A percentile compares a stretch with the other conserved stretches of the same genome.
phyloP scores from a whole-genome alignment of 2,329 filamentous ascomycete genomes.

The Scedosporium boydii region DNA sequence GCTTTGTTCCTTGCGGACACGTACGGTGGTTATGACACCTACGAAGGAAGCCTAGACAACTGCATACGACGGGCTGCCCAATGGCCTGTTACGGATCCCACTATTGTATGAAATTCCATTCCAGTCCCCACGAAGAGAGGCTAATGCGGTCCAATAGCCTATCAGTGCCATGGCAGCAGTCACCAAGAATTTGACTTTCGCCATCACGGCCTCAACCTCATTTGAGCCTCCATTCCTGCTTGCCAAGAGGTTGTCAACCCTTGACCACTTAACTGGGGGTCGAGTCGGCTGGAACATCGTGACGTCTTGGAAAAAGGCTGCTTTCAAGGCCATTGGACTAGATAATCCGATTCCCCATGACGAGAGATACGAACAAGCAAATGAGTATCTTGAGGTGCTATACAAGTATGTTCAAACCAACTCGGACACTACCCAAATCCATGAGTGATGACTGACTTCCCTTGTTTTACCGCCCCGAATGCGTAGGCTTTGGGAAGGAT shows the following conservation, averaged over 20 bases:
- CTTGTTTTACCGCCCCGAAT: background rate
- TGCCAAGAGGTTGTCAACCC: slow-evolving; percentile 51
- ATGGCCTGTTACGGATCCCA: slow-evolving; percentile 56
- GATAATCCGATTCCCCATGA: slow-evolving; percentile 51
- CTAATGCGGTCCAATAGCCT: slow-evolving; percentile 26
- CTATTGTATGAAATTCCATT: slow-evolving; percentile 36
- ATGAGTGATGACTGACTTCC: background rate
- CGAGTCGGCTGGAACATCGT: slow-evolving; percentile 60
- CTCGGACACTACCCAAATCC: background rate
- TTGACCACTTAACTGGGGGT: slow-evolving; percentile 53
- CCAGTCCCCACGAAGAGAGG: background rate
- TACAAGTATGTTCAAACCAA: slow-evolving; percentile 39
- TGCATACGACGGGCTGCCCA: slow-evolving; percentile 53
- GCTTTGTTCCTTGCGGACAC: slow-evolving; percentile 58
- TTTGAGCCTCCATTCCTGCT: slow-evolving; percentile 54
- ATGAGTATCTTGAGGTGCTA: slow-evolving; percentile 51
- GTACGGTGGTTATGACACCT: slow-evolving; percentile 55
- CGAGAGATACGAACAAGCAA: slow-evolving; percentile 49
- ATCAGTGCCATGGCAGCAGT: slow-evolving; percentile 59
- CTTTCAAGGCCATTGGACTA: slow-evolving; percentile 52
- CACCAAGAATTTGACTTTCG: slow-evolving; percentile 54
- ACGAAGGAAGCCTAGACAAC: slow-evolving; percentile 48
- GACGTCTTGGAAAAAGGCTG: slow-evolving; percentile 46
- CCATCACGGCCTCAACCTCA: slow-evolving; percentile 52
- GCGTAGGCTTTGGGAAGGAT: slow-evolving; percentile 40